Percentiles rank a stretch among this genome's conserved stretches.
Evolutionary conservation across 2,329 filamentous ascomycete genomes (phyloP).

Genomic region (Aspergillus sclerotialis): DNA sequence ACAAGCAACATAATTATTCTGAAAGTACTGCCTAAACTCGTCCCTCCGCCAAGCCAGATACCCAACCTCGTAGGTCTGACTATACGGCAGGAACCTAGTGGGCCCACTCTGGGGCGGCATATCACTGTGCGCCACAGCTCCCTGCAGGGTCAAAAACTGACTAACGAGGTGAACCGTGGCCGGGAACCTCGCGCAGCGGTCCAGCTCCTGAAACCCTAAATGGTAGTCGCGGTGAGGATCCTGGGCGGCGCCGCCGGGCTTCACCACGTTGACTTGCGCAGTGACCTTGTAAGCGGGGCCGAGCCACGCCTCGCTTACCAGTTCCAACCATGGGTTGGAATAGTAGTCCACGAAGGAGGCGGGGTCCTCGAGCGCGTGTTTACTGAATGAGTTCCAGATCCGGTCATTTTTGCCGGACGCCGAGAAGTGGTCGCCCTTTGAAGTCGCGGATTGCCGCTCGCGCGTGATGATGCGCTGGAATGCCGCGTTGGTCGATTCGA

Average conservation of each 20-base stretch:
- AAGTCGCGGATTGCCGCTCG: slow-evolving; percentile 29
- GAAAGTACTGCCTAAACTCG: slow-evolving; percentile 51
- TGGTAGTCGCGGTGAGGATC: slow-evolving; percentile 58
- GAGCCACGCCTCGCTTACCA: slow-evolving; percentile 51
- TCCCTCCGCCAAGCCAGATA: slow-evolving; percentile 51
- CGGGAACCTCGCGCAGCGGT: slow-evolving; percentile 43
- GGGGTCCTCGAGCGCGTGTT: slow-evolving; percentile 50
- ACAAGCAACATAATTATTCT: slow-evolving; percentile 46
- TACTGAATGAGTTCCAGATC: slow-evolving; percentile 62
- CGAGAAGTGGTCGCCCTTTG: slow-evolving; percentile 56
- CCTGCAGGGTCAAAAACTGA: slow-evolving; percentile 56
- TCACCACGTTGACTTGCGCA: slow-evolving; percentile 57
- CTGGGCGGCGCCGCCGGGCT: slow-evolving; percentile 52
- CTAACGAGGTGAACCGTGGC: slow-evolving; percentile 47
- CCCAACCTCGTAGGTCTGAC: slow-evolving; percentile 50
- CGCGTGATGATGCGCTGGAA: slow-evolving; percentile 44
- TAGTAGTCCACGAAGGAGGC: slow-evolving; percentile 52
- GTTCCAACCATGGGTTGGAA: slow-evolving; percentile 51
- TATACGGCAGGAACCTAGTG: slow-evolving; percentile 55
- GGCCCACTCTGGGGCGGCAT: slow-evolving; percentile 55
- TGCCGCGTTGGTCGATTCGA: slow-evolving; percentile 43
- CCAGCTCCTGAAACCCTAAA: slow-evolving; percentile 53
- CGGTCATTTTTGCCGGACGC: slow-evolving; percentile 49
- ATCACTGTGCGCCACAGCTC: slow-evolving; percentile 55
- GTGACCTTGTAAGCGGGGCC: slow-evolving; percentile 56